phyloP scores from a whole-genome alignment of 176 grass and related monocot species.

The Paspalum vaginatum region DNA sequence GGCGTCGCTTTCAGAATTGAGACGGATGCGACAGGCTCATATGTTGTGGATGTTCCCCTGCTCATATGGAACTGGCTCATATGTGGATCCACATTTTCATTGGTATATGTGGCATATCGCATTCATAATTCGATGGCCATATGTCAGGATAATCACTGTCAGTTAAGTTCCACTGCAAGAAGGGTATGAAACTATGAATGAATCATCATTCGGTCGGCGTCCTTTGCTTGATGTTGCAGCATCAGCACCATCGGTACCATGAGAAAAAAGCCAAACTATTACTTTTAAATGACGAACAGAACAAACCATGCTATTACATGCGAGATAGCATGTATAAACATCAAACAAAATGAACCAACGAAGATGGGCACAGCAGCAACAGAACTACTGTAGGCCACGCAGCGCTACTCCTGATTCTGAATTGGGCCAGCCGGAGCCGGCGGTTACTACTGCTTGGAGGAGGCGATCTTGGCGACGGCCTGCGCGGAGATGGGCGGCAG shows the following conservation, averaged over 20 bases:
- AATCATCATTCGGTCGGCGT: not conserved
- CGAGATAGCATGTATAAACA: conserved; percentile 49
- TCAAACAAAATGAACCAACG: not conserved
- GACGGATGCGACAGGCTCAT: not conserved
- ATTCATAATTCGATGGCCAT: no score
- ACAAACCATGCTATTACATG: conserved; percentile 15
- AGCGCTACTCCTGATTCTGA: not conserved
- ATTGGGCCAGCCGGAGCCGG: no score
- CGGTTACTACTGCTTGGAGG: conserved; percentile 33
- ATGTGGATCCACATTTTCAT: no score
- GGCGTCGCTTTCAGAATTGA: not conserved
- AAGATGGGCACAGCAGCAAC: not conserved
- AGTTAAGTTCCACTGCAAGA: no score
- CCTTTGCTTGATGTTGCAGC: not conserved
- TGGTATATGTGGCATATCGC: no score
- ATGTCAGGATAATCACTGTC: no score
- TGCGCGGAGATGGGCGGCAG: conserved; percentile 75
- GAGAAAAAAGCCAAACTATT: no score
- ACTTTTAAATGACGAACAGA: no score
- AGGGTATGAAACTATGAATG: no score
- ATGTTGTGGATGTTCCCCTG: no score
- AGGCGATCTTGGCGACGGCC: conserved; percentile 73
- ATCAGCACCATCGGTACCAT: not conserved
- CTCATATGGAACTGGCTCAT: no score
- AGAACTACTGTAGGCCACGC: not conserved